A percentile compares a stretch with the other conserved stretches of the same genome.
Conservation (phyloP, 2,329 filamentous ascomycete species). For the Apiospora marii region DNA sequence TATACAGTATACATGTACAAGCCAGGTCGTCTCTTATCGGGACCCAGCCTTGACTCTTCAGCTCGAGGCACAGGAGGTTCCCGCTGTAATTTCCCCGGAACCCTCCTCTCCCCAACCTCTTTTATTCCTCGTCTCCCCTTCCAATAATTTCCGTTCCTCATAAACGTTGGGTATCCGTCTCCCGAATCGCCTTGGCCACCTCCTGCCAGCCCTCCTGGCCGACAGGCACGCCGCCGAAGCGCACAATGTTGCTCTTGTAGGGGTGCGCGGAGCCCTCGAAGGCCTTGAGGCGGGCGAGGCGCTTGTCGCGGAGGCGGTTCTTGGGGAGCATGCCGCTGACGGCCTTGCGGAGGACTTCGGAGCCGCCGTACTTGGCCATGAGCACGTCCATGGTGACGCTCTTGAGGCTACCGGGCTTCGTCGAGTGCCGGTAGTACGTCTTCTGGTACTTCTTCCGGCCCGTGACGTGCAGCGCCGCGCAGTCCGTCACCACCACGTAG, state of each 20-base stretch:
- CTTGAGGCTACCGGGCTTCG: slow-evolving; percentile 85
- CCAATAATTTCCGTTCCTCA: slow-evolving; percentile 40
- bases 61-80: slow-evolving; percentile 1
- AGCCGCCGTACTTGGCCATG: slow-evolving; percentile 92
- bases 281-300: slow-evolving; percentile 88
- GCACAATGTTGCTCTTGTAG: slow-evolving; percentile 86
- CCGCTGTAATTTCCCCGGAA: not conserved
- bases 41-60: slow-evolving; percentile 6
- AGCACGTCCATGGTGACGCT: slow-evolving; percentile 93
- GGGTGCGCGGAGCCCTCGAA: slow-evolving; percentile 95
- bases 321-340: slow-evolving; percentile 98
- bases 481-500: slow-evolving; percentile 95
- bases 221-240: slow-evolving; percentile 68
- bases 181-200: slow-evolving; percentile 58
- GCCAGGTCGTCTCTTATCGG: slow-evolving; percentile 5
- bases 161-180: slow-evolving; percentile 58
- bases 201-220: slow-evolving; percentile 62
- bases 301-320: slow-evolving; percentile 88
- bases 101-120: not conserved
- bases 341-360: slow-evolving; percentile 88
- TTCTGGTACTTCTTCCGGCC: slow-evolving; percentile 95
- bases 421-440: slow-evolving; percentile 94
- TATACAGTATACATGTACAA: slow-evolving; percentile 21
- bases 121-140: not conserved
- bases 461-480: slow-evolving; percentile 84